phyloP scores from a whole-genome alignment of 805 yeast species.

The Dipodascus albidus region DNA sequence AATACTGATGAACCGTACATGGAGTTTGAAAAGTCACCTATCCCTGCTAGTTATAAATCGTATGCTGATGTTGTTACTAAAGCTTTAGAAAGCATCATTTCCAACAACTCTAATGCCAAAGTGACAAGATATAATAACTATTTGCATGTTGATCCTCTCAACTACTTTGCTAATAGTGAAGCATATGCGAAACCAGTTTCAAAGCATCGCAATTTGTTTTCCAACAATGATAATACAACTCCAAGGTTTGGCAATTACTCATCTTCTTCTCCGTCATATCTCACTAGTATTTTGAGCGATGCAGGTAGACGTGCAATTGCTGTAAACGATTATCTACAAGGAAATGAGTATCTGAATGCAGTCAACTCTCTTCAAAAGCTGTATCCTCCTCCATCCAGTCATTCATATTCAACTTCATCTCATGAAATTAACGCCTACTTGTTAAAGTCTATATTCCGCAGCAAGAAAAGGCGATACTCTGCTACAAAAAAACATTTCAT shows the following conservation, averaged over 20 bases:
- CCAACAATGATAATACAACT: not conserved
- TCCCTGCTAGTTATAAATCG: constrained; percentile 10
- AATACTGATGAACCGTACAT: not conserved
- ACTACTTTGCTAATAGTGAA: not conserved
- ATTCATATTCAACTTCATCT: not conserved
- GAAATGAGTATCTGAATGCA: constrained; percentile 13
- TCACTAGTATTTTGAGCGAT: constrained; percentile 9
- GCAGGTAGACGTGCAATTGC: constrained; percentile 9
- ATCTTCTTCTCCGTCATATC: constrained; percentile 3
- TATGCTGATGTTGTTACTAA: constrained; percentile 7
- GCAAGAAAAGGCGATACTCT: not conserved
- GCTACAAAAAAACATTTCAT: not conserved
- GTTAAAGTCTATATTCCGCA: not conserved
- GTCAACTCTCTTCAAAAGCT: constrained; percentile 10
- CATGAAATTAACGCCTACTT: not conserved
- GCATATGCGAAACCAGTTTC: not conserved
- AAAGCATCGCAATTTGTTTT: not conserved
- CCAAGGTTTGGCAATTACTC: not conserved
- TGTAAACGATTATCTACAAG: constrained; percentile 11
- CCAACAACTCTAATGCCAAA: not conserved
- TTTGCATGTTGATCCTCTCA: not conserved
- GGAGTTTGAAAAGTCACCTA: constrained; percentile 2
- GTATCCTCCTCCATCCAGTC: constrained; percentile 8
- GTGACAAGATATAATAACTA: not conserved
- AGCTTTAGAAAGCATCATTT: constrained; percentile 11